These are phyloP conservation scores for Arthrobotrys entomopaga DNA, from an alignment of 2,329 filamentous ascomycete species.

Conservation along the genomic window DNA sequence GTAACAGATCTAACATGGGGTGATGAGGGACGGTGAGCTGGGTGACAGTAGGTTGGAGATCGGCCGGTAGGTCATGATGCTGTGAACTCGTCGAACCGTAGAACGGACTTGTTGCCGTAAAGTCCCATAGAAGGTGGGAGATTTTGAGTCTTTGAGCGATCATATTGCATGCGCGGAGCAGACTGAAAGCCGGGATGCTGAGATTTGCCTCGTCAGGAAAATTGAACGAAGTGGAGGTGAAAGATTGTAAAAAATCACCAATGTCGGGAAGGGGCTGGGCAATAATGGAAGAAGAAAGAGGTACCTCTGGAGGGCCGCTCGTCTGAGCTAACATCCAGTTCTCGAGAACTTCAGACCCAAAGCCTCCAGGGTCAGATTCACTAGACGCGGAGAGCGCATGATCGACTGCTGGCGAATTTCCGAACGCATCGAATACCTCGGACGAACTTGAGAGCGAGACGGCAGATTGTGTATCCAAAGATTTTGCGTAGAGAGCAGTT, in stretches of 20 bases:
- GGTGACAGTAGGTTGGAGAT: slow-evolving; percentile 26
- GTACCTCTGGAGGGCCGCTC: slow-evolving; percentile 51
- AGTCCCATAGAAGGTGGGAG: slow-evolving; percentile 47
- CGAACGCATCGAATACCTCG: slow-evolving; percentile 48
- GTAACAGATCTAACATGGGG: slow-evolving; percentile 30
- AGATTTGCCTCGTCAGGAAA: slow-evolving; percentile 52
- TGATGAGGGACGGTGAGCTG: slow-evolving; percentile 34
- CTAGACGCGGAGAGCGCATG: slow-evolving; percentile 47
- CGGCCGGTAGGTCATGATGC: slow-evolving; percentile 42
- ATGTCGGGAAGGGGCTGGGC: slow-evolving; percentile 39
- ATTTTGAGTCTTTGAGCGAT: slow-evolving; percentile 53
- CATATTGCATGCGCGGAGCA: slow-evolving; percentile 45
- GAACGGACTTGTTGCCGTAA: slow-evolving; percentile 54
- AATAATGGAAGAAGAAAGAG: slow-evolving; percentile 15
- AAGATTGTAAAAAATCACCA: slow-evolving; percentile 39
- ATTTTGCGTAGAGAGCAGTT: slow-evolving; percentile 47
- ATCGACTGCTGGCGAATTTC: slow-evolving; percentile 37
- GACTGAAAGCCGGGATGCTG: slow-evolving; percentile 51
- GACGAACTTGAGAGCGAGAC: slow-evolving; percentile 31
- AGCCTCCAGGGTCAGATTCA: slow-evolving; percentile 49
- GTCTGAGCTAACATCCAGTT: slow-evolving; percentile 52
- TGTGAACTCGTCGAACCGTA: slow-evolving; percentile 50
- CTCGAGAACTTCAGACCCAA: slow-evolving; percentile 49
- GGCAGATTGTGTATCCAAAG: slow-evolving; percentile 38
- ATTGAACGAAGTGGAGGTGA: slow-evolving; percentile 44